Evolutionary conservation across 1,139 yeast species (phyloP), one percentile per base, ranked within the genome.

Genomic region (Blastobotrys persicus): DNA sequence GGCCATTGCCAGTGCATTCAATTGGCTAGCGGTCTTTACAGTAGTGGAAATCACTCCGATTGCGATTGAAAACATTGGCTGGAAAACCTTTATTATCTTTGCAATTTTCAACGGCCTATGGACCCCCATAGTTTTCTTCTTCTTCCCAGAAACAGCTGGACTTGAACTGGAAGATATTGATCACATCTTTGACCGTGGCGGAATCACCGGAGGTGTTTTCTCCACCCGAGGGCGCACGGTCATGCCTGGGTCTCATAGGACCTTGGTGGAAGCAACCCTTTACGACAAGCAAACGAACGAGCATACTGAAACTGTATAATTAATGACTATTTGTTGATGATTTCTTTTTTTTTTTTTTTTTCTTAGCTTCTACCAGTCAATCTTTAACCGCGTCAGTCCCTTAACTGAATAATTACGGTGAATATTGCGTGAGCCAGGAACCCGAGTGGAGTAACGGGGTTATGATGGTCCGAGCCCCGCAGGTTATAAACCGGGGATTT

Each of bases 121-220:
- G 70, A 77, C 80, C 63, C 73, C 76, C 49, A 81, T 81, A 57
- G 78, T 75, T 26, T 75, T 60, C 63, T 68, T 77, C 62, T 75
- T 76, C 56, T 66, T 66, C 54, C 74, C 74, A 18, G 75, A 71
- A 57, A 71, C 75, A 2, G 60, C 66, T 14, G 66, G 66, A 12
- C 63, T 71, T 23, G 64, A 74, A 1, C 62, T 71, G 49, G 75
- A 71, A 56, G 73, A 70, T 37, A 63, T 71, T 34, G 87, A 82
- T 67, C 66, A 83, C 14, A 44, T 55, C 31, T 55, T 49, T 44
- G 57, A 47, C 13, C 43, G 47, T 2, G 50, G 50, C 9, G 51
- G 49, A n/a, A 37, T 48, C 16, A 48, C 51, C 12, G 49, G 51
- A 2, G 51, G 51, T 17, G 49, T 48, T 2, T 45, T 48, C 44